phyloP scores from a whole-genome alignment of 2,329 filamentous ascomycete species.

The Apiospora phragmitis region DNA sequence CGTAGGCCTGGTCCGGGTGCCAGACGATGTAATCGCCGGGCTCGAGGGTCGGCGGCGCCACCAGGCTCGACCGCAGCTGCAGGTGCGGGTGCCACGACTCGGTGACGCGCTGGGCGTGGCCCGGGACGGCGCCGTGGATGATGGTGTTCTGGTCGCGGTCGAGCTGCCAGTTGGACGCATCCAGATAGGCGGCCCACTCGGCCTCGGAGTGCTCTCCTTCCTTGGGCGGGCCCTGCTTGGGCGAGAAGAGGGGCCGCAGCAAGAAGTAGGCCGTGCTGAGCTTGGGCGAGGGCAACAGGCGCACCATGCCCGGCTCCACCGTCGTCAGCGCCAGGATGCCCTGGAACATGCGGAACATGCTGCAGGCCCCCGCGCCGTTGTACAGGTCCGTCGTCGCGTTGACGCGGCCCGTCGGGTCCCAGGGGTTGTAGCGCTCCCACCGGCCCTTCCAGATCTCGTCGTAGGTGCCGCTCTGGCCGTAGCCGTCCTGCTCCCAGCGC shows the following conservation, averaged over 20 bases:
- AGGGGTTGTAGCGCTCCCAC: conserved; percentile 58
- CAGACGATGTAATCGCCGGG: conserved; percentile 60
- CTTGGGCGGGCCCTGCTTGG: conserved; percentile 43
- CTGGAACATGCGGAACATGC: conserved; percentile 61
- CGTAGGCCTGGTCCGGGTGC: conserved; percentile 59
- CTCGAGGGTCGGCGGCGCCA: conserved; percentile 55
- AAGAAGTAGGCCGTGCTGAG: conserved; percentile 49
- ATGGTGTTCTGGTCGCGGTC: conserved; percentile 53
- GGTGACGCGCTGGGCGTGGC: conserved; percentile 58
- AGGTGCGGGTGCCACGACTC: conserved; percentile 60
- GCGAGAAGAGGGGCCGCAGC: conserved; percentile 53
- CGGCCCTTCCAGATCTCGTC: conserved; percentile 52
- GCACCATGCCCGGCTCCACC: conserved; percentile 49
- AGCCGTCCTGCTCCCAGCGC: conserved; percentile 70
- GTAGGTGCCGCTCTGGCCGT: conserved; percentile 59
- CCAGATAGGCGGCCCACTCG: conserved; percentile 53
- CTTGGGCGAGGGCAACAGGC: conserved; percentile 48
- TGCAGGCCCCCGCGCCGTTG: conserved; percentile 58
- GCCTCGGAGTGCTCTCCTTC: conserved; percentile 21
- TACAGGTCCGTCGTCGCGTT: conserved; percentile 56
- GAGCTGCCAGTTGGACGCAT: conserved; percentile 39
- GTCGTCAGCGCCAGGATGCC: conserved; percentile 55
- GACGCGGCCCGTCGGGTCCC: conserved; percentile 54
- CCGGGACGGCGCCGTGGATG: conserved; percentile 59
- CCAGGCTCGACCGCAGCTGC: conserved; percentile 51